Conservation (phyloP, 495 filamentous ascomycete species). For the Mytilinidion resinicola region DNA sequence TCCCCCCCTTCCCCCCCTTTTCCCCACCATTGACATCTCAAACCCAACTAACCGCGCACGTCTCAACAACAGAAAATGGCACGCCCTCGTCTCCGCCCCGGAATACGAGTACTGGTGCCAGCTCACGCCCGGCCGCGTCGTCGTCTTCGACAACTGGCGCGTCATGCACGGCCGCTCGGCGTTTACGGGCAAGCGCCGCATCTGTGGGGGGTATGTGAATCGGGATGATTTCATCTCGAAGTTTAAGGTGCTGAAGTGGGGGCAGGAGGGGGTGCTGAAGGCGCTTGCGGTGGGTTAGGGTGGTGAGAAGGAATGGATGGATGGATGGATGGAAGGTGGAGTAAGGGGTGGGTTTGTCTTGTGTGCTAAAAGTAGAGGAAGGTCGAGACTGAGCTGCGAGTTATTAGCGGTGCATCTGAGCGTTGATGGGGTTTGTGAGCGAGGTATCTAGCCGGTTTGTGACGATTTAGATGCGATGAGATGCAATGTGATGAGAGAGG, state of each 20-base stretch:
- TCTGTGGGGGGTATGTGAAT: slow-evolving; percentile 87
- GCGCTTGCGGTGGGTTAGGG: slow-evolving; percentile 24
- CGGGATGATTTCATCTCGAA: slow-evolving; percentile 80
- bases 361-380: too few species aligned
- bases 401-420: too few species aligned
- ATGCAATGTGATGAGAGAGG: too few species aligned
- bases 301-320: too few species aligned
- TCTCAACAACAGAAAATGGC: too few species aligned
- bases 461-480: too few species aligned
- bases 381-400: too few species aligned
- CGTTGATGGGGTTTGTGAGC: too few species aligned
- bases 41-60: neutral
- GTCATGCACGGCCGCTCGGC: slow-evolving; percentile 77
- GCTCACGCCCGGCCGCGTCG: slow-evolving; percentile 63
- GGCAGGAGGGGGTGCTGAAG: slow-evolving; percentile 48
- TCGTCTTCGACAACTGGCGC: slow-evolving; percentile 94
- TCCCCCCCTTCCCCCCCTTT: neutral
- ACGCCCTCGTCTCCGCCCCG: neutral
- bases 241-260: slow-evolving; percentile 64
- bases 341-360: too few species aligned
- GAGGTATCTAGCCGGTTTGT: too few species aligned
- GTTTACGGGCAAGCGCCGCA: slow-evolving; percentile 76
- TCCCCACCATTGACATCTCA: too few species aligned
- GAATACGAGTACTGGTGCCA: slow-evolving; percentile 66
- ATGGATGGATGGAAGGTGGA: too few species aligned